phyloP scores from a whole-genome alignment of 2,329 filamentous ascomycete genomes.

The Hymenoscyphus fructigenus region DNA sequence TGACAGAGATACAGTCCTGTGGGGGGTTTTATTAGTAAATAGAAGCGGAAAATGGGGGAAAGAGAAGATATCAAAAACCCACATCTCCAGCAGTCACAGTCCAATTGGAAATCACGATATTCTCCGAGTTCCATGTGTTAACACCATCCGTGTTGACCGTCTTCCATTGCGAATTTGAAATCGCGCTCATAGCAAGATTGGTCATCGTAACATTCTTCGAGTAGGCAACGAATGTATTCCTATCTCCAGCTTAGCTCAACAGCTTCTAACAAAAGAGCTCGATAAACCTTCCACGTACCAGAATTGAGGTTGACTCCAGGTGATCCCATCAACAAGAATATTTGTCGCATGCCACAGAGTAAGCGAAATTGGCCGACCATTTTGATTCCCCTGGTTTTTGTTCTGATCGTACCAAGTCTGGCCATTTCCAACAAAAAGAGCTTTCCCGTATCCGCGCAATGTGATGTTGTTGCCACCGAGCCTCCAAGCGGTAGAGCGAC shows the following conservation, averaged over 20 bases:
- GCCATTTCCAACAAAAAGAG: slow-evolving; percentile 49
- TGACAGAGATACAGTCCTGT: slow-evolving; percentile 54
- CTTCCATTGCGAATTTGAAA: slow-evolving; percentile 43
- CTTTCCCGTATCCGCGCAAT: slow-evolving; percentile 59
- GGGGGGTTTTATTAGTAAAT: not conserved
- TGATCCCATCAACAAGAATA: slow-evolving; percentile 43
- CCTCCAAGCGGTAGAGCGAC: slow-evolving; percentile 63
- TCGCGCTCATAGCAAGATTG: slow-evolving; percentile 19
- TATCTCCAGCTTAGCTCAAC: not conserved
- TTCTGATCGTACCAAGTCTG: slow-evolving; percentile 40
- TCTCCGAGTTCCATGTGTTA: slow-evolving; percentile 57
- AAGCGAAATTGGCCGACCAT: slow-evolving; percentile 45
- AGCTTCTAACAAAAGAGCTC: too few relatives aligned
- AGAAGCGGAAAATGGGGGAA: not conserved
- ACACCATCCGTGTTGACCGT: slow-evolving; percentile 65
- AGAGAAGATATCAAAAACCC: not conserved
- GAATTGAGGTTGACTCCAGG: slow-evolving; percentile 21
- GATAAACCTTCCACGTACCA: slow-evolving; percentile 9
- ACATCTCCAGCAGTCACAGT: slow-evolving; percentile 49
- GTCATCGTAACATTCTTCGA: slow-evolving; percentile 23
- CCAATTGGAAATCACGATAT: slow-evolving; percentile 49
- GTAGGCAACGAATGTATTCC: slow-evolving; percentile 22
- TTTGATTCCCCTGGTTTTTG: slow-evolving; percentile 41
- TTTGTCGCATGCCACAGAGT: slow-evolving; percentile 48
- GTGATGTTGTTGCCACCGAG: slow-evolving; percentile 63